Base-by-base conservation (phyloP, 208 protist species). In the Wallacemonas rigidus region DNA sequence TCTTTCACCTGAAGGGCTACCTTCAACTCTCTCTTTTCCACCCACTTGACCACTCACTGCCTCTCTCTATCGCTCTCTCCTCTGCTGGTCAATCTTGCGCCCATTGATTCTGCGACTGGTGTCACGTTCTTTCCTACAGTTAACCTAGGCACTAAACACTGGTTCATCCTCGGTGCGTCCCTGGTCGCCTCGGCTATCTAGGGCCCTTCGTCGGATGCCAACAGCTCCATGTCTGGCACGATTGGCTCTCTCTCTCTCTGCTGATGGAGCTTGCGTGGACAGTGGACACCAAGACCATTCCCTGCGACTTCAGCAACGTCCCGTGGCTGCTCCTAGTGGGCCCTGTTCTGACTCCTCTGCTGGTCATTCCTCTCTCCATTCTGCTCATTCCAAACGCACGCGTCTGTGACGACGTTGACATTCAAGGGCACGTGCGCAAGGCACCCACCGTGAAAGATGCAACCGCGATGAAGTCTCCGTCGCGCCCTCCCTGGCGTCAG, bases 271-370 rank as follows among this genome's bases (percentile, higher is more conserved):
- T 51, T 12, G 50, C 36, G 6, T 82, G 72, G 74, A 58, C 74
- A 8, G 77, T 91, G 17, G 57, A 73, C 44, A 70, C 69, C 6
- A 60, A 55, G 48, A 58, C 69, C 1, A 68, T 51, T 15, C 83
- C 80, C 3, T 94, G 87, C 75, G 79, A 94, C 77, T 96, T 90
- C 76, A 47, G 47, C 64, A 91, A 94, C 69, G 58, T 94, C 36
- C 79, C 68, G 61, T 81, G 69, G 79, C 75, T 94, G 47, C 40
- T 95, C 35, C 11, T 94, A 8, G 56, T 92, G 1, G 78, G 85
- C 11, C 85, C 91, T 71, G 74, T 89, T 44, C n/a, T 82, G 39
- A 69, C 80, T 4, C 91, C 88, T 2, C 55, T 87, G 60, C 58
- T 94, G 3, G 70, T 77, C 38, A 76, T 94, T 26, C 86, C 87